Evolutionary conservation across 2,329 filamentous ascomycete genomes (phyloP), one percentile per base, ranked within the genome.

Genomic region (Pseudogymnoascus sp.): DNA sequence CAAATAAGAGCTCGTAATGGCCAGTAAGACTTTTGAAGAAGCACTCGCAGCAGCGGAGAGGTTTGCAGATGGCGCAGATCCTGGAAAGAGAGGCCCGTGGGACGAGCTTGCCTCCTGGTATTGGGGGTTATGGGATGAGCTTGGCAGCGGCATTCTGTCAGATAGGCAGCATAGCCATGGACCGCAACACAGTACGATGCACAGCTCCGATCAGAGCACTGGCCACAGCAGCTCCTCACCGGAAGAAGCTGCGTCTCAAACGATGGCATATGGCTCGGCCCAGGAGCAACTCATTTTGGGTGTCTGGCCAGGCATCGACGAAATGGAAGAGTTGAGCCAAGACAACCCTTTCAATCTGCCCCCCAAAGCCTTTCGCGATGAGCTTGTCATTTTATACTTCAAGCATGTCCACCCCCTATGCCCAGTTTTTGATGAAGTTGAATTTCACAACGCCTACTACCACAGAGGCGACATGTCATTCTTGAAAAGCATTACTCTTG

Each of bases 401-500:
- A 57, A 57, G 37, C 39, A 61, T 25, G 25, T 61, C 6, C 60
- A 61, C 6, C 47, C 60, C 8, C 30, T 61, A 28, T 57, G 41
- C 28, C 60, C 60, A 22, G 50, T 58, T 16, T 61, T 61, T 36
- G 60, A 61, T 16, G 60, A 61, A 57, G 41, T 57, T 20, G 25
- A 61, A n/a, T 58, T 61, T 11, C 35, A 57, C 14, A 28, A 58
- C n/a, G 43, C 30, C 30, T 61, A 61, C 18, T 57, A 22, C 37
- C 20, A 28, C 3, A 37, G 20, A 38, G 60, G 50, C 16, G 60
- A 61, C 43, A 18, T 57, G 25, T 22, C 47, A 14, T 57, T 61
- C 28, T 30, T 61, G 30, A 57, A 61, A 37, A 36, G 18, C 30
- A 50, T 61, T 18, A 61, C 41, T 14, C 12, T 58, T 28, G 28